These are phyloP conservation scores for Hypericum perforatum DNA, from an alignment of 345 rosid species.

Conservation along the genomic window DNA sequence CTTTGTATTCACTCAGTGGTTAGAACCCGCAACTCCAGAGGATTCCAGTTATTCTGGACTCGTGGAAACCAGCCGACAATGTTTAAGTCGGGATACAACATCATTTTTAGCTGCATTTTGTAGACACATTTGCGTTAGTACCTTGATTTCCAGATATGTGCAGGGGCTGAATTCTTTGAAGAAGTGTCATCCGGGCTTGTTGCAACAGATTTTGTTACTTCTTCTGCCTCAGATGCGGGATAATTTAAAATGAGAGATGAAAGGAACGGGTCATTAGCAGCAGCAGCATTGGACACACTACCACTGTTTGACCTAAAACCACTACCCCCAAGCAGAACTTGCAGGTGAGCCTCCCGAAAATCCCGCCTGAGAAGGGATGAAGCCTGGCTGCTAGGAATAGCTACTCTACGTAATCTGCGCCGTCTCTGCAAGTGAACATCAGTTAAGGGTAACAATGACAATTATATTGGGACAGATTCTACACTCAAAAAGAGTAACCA, in stretches of 20 bases:
- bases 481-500: not conserved
- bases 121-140: conserved; percentile 17
- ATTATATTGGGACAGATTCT: not conserved
- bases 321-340: conserved; percentile 48
- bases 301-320: conserved; percentile 38
- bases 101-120: too few species aligned
- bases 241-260: conserved; percentile 47
- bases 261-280: conserved; percentile 36
- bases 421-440: conserved; percentile 52
- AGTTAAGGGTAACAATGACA: conserved; percentile 25
- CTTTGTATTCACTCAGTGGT: too few species aligned
- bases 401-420: conserved; percentile 46
- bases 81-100: too few species aligned
- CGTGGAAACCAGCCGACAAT: too few species aligned
- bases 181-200: conserved; percentile 22
- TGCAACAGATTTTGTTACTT: conserved; percentile 36
- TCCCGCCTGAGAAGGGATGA: conserved; percentile 50
- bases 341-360: conserved; percentile 55
- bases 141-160: conserved; percentile 50
- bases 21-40: too few species aligned
- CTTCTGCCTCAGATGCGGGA: conserved; percentile 43
- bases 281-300: conserved; percentile 33
- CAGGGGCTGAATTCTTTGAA: conserved; percentile 22
- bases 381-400: conserved; percentile 49
- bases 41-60: too few species aligned